A percentile compares a stretch with the other conserved stretches of the same genome.
These are phyloP conservation scores for Solanum hybrid DNA, from an alignment of 305 asterid genomes.

Conservation along the genomic window DNA sequence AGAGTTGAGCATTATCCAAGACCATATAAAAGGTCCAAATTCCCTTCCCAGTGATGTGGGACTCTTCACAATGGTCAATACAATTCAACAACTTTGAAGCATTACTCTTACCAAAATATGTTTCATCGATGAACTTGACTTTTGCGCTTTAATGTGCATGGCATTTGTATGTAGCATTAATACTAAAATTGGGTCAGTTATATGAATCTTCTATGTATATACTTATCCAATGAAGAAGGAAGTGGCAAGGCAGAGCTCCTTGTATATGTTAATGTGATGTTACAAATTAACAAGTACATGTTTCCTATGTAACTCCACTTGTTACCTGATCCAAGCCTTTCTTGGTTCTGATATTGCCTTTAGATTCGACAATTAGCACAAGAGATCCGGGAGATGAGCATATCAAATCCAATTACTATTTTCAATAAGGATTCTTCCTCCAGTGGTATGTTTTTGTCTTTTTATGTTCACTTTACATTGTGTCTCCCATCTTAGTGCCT, in stretches of 20 bases:
- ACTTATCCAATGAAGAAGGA: background rate
- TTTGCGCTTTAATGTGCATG: background rate
- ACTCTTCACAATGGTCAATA: background rate
- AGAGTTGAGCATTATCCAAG: background rate
- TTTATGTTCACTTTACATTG: background rate
- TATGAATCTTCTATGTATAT: background rate
- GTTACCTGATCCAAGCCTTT: constrained; percentile 8
- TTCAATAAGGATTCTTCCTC: constrained; percentile 59
- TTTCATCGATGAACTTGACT: background rate
- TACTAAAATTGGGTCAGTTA: background rate
- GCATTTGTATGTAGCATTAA: background rate
- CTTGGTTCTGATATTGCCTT: constrained; percentile 14
- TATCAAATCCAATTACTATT: constrained; percentile 59
- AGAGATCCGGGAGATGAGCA: constrained; percentile 67
- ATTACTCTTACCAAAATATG: background rate
- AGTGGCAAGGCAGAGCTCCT: background rate
- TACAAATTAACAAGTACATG: background rate
- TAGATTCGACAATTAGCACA: constrained; percentile 75
- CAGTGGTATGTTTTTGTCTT: constrained; percentile 33
- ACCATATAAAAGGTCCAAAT: background rate
- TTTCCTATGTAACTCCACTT: constrained; percentile 13
- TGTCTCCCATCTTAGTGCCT: background rate
- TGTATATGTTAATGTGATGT: background rate
- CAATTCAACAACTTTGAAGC: background rate
- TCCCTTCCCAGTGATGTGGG: background rate